Evolutionary conservation across 257 asterid species (phyloP).

Genomic region (Rhazya stricta): DNA sequence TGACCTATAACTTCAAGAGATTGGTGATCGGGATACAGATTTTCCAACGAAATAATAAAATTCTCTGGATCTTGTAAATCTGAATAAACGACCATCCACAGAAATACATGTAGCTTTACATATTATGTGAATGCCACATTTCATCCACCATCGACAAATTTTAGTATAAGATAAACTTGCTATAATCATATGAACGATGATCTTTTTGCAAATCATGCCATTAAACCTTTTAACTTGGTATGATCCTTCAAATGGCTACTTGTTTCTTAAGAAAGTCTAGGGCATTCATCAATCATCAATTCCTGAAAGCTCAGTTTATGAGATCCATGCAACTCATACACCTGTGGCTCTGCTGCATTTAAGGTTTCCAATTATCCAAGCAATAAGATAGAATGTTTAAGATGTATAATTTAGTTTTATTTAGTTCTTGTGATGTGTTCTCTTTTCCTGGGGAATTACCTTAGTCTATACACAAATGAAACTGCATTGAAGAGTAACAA

Average conservation of each 20-base stretch:
- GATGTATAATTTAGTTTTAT: too few relatives aligned
- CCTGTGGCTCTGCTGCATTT: not conserved
- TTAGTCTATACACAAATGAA: not conserved
- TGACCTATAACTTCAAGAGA: not conserved
- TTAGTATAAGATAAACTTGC: not conserved
- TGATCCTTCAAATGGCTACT: not conserved
- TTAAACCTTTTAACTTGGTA: not conserved
- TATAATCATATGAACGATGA: not conserved
- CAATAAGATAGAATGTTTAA: not conserved
- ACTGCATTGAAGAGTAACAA: not conserved
- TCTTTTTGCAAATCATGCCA: not conserved
- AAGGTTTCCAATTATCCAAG: not conserved
- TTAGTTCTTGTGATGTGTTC: not conserved
- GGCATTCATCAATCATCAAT: not conserved
- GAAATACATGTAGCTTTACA: not conserved
- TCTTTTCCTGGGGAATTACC: not conserved
- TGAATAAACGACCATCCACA: not conserved
- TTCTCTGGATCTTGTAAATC: not conserved
- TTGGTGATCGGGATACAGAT: not conserved
- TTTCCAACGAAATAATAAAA: too few relatives aligned
- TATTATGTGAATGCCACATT: not conserved
- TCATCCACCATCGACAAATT: not conserved
- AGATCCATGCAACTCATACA: not conserved
- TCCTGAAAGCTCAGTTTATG: not conserved
- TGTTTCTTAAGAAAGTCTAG: not conserved